Base-by-base conservation (phyloP, 2,329 filamentous ascomycete genomes). In the Aureobasidium vineae region DNA sequence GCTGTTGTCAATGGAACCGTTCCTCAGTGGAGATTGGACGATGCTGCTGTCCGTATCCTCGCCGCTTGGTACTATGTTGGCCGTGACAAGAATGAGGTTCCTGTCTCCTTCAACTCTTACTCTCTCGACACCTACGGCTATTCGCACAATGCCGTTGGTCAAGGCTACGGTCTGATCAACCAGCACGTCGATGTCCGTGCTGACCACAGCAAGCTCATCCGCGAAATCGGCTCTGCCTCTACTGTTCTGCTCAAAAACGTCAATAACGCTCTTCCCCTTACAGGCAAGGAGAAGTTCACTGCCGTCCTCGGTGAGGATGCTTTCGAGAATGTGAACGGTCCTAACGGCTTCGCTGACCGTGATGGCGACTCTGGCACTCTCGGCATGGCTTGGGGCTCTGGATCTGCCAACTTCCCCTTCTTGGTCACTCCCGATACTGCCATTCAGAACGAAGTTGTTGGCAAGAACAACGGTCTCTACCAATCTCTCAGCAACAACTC, bases 101-200 rank as follows among this genome's bases (percentile, higher is more conserved):
- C 73, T 1, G 77, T 79, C 1, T 75, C 76, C 7, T 83, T 83
- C 74, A 79, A 76, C 66, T 81, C 80, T 5, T 82, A 79, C 78
- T 78, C 78, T 28, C 76, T 75, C 31, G 71, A 72, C 36, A 92
- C 90, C 0, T 89, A 85, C 70, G 90, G 88, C 45, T 88, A 86
- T 60, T 73, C 86, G 63, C 87, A 96, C 73, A 82, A 78, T 60
- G 84, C 83, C 8, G 88, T 84, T 13, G 79, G 85, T 28, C 80
- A 87, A 67, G 85, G 85, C 63, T 84, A 83, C 45, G 45, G 45
- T 33, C 67, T 71, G 70, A 84, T 96, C 79, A 82, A 97, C 78
- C 83, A 87, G 72, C 90, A 92, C 70, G 85, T 96, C 36, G 87
- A 97, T 73, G 93, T 96, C 16, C 90, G 88, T 65, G 85, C 78